Evolutionary conservation across 768 basidiomycete species (phyloP), one percentile per base, ranked within the genome.

Genomic region (Asterophora parasitica): DNA sequence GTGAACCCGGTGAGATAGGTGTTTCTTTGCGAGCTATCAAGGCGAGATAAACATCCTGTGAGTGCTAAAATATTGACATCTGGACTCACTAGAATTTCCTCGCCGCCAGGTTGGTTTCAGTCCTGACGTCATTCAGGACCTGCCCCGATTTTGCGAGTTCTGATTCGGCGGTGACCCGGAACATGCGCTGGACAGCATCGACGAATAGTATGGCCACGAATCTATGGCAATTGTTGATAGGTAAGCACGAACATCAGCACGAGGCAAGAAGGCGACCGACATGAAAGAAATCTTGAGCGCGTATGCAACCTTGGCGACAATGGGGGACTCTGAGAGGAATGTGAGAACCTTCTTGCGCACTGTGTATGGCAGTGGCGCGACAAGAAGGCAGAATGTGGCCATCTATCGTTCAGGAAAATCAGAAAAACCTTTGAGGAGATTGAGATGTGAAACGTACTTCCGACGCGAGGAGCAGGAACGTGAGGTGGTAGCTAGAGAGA

Each of bases 211-310:
- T 77, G 1, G 72, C 88, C 1, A 96, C 82, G 59, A 94, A 93
- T 53, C 88, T 85, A 45, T 12, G 27, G 12, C 39, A 11, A 11
- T 40, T 12, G 27, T 10, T 39, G 11, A 13, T 40, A n/a, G 17
- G 28, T 27, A n/a, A 27, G 26, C 42, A 39, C 16, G 37, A 7
- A 33, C 8, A 26, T 54, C 4, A 56, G 11, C 27, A 15, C 34
- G n/a, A 33, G n/a, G 23, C 31, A 1, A 16, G 15, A 8, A 11
- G 19, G 4, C 44, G 37, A 9, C 80, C 37, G 48, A 89, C 88
- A 96, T 93, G 75, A 95, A 96, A 7, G 90, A 85, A 51, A 96
- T 95, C 65, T 95, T 95, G 60, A 96, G 76, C 16, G 74, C 92
- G 62, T 96, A 96, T 6, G 92, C 89, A 49, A 95, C 55, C 58